Percentiles rank a stretch among this genome's conserved stretches.
Evolutionary conservation across 345 rosid species (phyloP).

Genomic region (Lumnitzera littorea): DNA sequence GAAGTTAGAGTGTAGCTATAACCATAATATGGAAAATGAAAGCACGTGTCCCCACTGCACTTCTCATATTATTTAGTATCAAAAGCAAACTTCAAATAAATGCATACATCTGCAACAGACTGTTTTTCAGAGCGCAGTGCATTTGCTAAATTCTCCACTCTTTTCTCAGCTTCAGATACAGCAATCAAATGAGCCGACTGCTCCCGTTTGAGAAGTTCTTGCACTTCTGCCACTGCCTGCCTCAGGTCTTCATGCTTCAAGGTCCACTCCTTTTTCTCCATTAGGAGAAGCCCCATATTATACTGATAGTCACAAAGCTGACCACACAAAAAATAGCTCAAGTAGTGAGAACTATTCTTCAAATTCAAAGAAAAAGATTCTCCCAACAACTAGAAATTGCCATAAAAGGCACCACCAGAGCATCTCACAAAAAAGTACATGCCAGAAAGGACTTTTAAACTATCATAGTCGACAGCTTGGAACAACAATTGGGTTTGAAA

Average conservation of each 20-base stretch:
- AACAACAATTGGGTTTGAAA: too few species aligned
- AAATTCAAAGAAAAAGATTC: not conserved
- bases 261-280: conserved; percentile 76
- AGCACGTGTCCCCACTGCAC: not conserved
- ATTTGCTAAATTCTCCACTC: conserved; percentile 58
- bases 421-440: too few species aligned
- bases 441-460: too few species aligned
- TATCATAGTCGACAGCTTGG: too few species aligned
- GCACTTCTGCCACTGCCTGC: conserved; percentile 50
- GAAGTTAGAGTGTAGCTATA: too few species aligned
- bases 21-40: too few species aligned
- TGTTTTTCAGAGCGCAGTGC: conserved; percentile 54
- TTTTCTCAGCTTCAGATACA: conserved; percentile 57
- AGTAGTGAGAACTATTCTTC: not conserved
- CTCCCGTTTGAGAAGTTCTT: conserved; percentile 73
- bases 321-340: not conserved
- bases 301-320: conserved; percentile 85
- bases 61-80: not conserved
- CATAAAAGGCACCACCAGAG: too few species aligned
- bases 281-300: conserved; percentile 81
- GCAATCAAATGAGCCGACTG: conserved; percentile 50
- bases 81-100: not conserved
- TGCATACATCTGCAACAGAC: conserved; percentile 55
- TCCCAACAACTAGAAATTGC: too few species aligned
- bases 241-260: conserved; percentile 35